Conservation (phyloP, 176 grass and related monocot species). For the Triticum urartu region DNA sequence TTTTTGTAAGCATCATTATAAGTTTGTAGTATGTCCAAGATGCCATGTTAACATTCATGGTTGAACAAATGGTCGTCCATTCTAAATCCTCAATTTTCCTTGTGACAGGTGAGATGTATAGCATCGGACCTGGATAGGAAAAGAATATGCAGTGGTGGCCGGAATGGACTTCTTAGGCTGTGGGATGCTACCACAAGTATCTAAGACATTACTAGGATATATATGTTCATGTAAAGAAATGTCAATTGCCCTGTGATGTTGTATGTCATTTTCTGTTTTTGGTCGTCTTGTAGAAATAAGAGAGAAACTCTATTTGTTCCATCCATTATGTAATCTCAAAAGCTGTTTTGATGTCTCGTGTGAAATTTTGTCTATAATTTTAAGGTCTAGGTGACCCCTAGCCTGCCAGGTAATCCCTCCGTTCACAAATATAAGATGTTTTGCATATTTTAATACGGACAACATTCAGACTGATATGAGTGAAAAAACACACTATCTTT, state of each 20-base stretch:
- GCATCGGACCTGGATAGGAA: conserved; percentile 92
- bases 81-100: neutral
- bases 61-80: neutral
- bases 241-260: conserved; percentile 33
- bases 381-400: no score
- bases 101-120: conserved; percentile 80
- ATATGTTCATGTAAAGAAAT: conserved; percentile 43
- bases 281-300: conserved; percentile 26
- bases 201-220: conserved; percentile 37
- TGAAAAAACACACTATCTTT: no score
- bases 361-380: neutral
- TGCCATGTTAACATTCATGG: neutral
- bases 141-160: conserved; percentile 95
- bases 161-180: conserved; percentile 85
- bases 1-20: conserved; percentile 6
- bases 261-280: conserved; percentile 21
- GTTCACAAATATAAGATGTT: no score
- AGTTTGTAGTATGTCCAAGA: no score
- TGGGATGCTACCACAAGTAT: conserved; percentile 99
- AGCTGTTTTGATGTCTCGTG: neutral
- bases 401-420: no score
- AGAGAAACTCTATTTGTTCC: conserved; percentile 19
- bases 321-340: conserved; percentile 27
- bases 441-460: no score
- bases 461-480: no score